phyloP scores from a whole-genome alignment of 225 moss, liverwort and hornwort genomes.

The Neckera pumila region DNA sequence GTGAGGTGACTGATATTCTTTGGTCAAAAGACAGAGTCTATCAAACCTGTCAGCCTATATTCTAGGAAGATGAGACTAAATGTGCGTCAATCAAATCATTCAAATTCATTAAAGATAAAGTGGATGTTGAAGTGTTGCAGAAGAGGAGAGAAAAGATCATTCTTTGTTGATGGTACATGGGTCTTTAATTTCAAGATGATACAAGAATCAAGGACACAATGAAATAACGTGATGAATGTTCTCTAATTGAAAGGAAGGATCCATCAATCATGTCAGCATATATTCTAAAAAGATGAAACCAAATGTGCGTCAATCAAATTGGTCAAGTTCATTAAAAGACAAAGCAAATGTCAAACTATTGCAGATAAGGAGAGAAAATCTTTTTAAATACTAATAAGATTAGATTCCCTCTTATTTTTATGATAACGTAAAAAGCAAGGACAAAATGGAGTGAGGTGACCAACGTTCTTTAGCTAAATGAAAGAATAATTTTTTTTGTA shows the following conservation, averaged over 20 bases:
- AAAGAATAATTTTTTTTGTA: not conserved
- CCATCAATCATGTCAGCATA: rapidly evolving
- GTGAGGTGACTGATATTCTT: rapidly evolving
- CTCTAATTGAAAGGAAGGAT: rapidly evolving
- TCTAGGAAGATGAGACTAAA: too few relatives aligned
- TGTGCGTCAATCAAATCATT: not conserved
- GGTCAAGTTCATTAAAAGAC: not conserved
- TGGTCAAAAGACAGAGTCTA: rapidly evolving
- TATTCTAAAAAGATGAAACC: not conserved
- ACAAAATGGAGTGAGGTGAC: not conserved
- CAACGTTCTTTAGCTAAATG: not conserved
- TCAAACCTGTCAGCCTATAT: rapidly evolving
- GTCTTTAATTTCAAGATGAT: not conserved
- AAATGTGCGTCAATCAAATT: not conserved
- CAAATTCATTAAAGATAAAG: not conserved
- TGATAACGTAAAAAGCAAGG: not conserved
- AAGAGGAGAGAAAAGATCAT: not conserved
- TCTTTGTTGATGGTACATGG: too few relatives aligned
- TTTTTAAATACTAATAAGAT: too few relatives aligned
- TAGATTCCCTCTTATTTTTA: not conserved
- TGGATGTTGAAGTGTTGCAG: not conserved
- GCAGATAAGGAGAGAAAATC: not conserved
- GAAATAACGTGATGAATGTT: not conserved
- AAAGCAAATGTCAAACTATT: not conserved
- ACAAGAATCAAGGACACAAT: not conserved